These are phyloP conservation scores for Linum tenue DNA, from an alignment of 345 rosid genomes.

Conservation along the genomic window DNA sequence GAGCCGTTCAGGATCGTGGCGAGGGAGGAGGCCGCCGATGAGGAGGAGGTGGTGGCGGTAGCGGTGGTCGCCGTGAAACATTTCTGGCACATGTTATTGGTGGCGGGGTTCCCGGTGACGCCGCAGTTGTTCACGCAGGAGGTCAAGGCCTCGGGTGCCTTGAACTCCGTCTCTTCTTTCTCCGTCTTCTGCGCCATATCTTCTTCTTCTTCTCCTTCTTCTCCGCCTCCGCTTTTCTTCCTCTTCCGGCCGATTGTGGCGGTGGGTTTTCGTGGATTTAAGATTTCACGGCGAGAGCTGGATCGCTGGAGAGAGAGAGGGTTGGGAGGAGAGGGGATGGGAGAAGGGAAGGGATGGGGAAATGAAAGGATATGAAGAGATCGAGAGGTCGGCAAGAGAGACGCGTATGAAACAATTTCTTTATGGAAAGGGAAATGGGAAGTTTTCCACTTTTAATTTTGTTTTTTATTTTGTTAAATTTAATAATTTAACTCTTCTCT, in stretches of 20 bases:
- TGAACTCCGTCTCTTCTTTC: conserved; percentile 3
- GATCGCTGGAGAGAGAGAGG: neutral
- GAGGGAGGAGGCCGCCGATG: neutral
- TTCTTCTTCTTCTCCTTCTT: conserved; percentile 7
- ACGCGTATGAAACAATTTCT: conserved; percentile 70
- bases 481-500: neutral
- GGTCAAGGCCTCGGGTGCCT: conserved; percentile 62
- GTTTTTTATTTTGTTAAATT: neutral
- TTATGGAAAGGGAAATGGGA: conserved; percentile 15
- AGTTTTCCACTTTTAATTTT: conserved; percentile 17
- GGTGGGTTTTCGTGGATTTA: neutral
- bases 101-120: conserved; percentile 75
- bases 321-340: neutral
- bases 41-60: conserved; percentile 16
- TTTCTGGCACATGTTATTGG: conserved; percentile 95
- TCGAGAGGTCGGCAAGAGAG: conserved; percentile 51
- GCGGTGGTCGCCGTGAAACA: conserved; percentile 66
- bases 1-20: neutral
- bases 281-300: neutral
- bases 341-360: conserved; percentile 1
- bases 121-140: conserved; percentile 79
- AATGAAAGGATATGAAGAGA: conserved; percentile 14
- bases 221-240: neutral
- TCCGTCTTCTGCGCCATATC: conserved; percentile 4
- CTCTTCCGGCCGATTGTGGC: neutral